Evolutionary conservation across 2,329 filamentous ascomycete genomes (phyloP), one percentile per base, ranked within the genome.

Genomic region (Aspergillus ibericus): DNA sequence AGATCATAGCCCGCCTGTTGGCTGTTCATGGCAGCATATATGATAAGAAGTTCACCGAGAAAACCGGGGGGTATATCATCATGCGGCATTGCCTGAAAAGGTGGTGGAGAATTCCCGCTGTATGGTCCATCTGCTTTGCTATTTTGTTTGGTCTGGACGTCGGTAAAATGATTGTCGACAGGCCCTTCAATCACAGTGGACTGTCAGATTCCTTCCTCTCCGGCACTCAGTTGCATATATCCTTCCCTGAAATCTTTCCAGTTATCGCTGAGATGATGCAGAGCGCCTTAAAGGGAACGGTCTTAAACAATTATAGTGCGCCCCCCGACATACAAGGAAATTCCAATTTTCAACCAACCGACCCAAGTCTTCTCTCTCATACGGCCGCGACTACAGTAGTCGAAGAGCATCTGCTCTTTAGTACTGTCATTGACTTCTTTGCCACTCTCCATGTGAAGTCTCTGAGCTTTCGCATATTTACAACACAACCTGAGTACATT

Each of bases 51-150:
- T 97, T 99, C 65, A 83, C 88, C 13, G 84, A 87, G 18, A 96
- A 96, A 75, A 92, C 89, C 10, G 91, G 92, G 29, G 96, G 96
- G 1, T 97, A 97, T 72, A 82, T 83, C 34, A 89, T 97, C 61
- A 88, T 98, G 85, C 89, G 89, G 36, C 85, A 90, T 67, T 85
- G 91, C 32, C 77, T 99, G 4, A 92, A 88, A 69, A 82, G 88
- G 67, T 97, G 93, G 87, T 99, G 95, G 93, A 88, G 91, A 68
- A 84, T 92, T 15, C 85, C 92, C 2, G 85, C 87, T 0, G 76
- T 98, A 25, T 98, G 95, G 95, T 87, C 89, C 0, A 88, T 95
- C 44, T 92, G 90, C 70, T 91, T 99, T 74, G 88, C 91, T 54
- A 89, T 98, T 20, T 76, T 99, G 2, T 96, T 99, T 69, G 92